phyloP scores from a whole-genome alignment of 1,284 basidiomycete genomes.

The Polyporus tsugae region DNA sequence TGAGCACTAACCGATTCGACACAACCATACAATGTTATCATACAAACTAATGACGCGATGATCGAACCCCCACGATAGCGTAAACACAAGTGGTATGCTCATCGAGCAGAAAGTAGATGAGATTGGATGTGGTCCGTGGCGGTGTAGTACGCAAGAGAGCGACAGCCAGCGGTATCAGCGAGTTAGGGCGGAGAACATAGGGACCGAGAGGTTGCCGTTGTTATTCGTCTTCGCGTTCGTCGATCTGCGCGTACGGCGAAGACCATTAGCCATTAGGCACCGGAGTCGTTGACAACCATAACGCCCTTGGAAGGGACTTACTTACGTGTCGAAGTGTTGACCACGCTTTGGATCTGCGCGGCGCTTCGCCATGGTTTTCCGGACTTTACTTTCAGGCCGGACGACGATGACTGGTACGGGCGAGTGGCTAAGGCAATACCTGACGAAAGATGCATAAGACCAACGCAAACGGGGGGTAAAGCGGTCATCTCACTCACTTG shows the following conservation, averaged over 20 bases:
- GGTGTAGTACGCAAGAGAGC: not conserved
- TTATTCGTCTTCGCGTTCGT: constrained; percentile 27
- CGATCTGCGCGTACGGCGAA: constrained; percentile 21
- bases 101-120: not conserved
- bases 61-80: not conserved
- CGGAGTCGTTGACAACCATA: not conserved
- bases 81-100: not conserved
- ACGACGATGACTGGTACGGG: constrained; percentile 95
- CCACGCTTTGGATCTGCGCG: constrained; percentile 87
- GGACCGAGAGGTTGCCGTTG: constrained; percentile 31
- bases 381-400: constrained; percentile 87
- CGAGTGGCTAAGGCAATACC: constrained; percentile 88
- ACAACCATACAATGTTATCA: not conserved
- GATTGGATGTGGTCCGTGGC: not conserved
- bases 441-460: constrained; percentile 37
- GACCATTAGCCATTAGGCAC: not conserved
- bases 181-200: constrained; percentile 36
- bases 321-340: constrained; percentile 75
- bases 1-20: not conserved
- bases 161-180: constrained; percentile 22
- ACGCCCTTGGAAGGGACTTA: constrained; percentile 11
- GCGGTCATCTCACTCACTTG: constrained; percentile 50
- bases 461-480: constrained; percentile 6
- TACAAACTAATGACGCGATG: not conserved
- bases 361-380: constrained; percentile 83